A percentile compares a stretch with the other conserved stretches of the same genome.
phyloP scores from a whole-genome alignment of 352 stramenopile genomes.

The Pythium phragmitis region DNA sequence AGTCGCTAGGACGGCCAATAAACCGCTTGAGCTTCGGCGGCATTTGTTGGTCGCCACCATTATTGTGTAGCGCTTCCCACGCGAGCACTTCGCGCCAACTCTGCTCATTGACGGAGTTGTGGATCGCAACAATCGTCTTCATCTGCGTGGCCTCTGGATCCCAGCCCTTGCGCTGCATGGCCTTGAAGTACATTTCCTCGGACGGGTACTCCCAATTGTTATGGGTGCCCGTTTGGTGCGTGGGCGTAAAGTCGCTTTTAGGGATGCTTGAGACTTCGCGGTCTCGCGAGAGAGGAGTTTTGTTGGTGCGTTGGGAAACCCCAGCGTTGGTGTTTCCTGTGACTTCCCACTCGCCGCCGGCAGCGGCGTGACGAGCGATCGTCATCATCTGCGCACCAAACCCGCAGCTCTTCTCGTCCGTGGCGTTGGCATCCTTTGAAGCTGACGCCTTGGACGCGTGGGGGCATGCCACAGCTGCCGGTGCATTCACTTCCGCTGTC shows the following conservation, averaged over 20 bases:
- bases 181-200: constrained; percentile 98
- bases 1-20: constrained; percentile 93
- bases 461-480: constrained; percentile 48
- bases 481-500: constrained; percentile 70
- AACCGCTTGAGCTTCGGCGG: constrained; percentile 93
- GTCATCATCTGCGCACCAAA: constrained; percentile 67
- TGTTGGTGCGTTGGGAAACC: constrained; percentile 2
- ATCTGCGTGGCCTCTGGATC: constrained; percentile 90
- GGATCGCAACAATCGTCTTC: constrained; percentile 95
- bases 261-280: constrained; percentile 94
- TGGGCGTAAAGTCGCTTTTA: constrained; percentile 85
- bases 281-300: constrained; percentile 57
- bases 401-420: constrained; percentile 29
- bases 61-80: constrained; percentile 78
- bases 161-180: constrained; percentile 97
- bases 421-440: constrained; percentile 12
- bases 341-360: constrained; percentile 26
- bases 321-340: constrained; percentile 26
- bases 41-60: background rate
- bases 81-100: constrained; percentile 93
- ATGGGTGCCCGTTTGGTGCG: constrained; percentile 51
- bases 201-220: constrained; percentile 95
- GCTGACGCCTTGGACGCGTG: constrained; percentile 23
- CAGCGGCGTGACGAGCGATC: constrained; percentile 41
- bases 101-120: constrained; percentile 98